Conservation (phyloP, 257 asterid species). For the Linaria vulgaris region DNA sequence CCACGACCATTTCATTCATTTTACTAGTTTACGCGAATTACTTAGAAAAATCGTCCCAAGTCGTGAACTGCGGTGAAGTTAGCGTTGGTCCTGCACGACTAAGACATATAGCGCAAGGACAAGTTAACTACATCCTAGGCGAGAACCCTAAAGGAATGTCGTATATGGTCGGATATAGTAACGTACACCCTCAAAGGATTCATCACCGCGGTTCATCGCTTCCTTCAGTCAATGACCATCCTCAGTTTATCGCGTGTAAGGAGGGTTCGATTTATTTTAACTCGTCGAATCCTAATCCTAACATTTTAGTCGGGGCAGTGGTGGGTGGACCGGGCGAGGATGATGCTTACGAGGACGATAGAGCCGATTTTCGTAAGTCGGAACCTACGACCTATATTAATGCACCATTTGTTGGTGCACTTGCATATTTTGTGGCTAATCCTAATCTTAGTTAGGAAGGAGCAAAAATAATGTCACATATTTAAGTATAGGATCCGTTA, state of each 20-base stretch:
- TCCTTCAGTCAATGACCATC: constrained; percentile 71
- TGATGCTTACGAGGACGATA: constrained; percentile 64
- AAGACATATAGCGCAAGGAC: constrained; percentile 65
- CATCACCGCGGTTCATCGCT: constrained; percentile 92
- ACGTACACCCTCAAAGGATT: constrained; percentile 57
- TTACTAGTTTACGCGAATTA: constrained; percentile 75
- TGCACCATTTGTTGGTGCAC: constrained; percentile 91
- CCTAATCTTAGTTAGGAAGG: constrained; percentile 44
- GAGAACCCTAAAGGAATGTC: constrained; percentile 95
- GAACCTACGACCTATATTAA: constrained; percentile 96
- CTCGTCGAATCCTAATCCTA: constrained; percentile 80
- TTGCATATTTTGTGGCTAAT: constrained; percentile 74
- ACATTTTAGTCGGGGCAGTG: constrained; percentile 74
- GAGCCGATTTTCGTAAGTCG: constrained; percentile 60
- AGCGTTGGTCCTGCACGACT: constrained; percentile 51
- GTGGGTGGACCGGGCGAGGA: constrained; percentile 95
- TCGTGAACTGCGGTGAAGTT: constrained; percentile 61
- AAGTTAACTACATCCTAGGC: constrained; percentile 82
- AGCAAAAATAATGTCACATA: neutral
- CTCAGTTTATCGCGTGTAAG: constrained; percentile 54
- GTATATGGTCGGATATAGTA: constrained; percentile 93
- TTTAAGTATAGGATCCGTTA: constrained; percentile 18
- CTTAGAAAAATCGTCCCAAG: constrained; percentile 61
- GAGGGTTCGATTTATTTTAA: constrained; percentile 76
- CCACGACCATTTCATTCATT: constrained; percentile 76